These are phyloP conservation scores for Solanum hybrid DNA, from an alignment of 305 asterid species.

Conservation along the genomic window DNA sequence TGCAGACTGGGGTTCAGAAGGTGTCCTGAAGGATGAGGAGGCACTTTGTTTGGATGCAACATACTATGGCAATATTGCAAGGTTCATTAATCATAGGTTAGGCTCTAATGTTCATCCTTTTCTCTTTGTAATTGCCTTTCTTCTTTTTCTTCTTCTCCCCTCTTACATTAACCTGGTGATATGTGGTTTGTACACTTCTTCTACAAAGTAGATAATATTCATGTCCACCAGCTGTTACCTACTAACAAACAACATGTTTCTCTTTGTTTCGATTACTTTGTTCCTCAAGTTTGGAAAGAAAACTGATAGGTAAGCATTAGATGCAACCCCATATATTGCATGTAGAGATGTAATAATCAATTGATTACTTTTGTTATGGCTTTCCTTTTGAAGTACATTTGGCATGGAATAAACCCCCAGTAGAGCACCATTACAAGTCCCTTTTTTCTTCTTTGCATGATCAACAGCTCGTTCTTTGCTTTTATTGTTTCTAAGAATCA, in stretches of 20 bases:
- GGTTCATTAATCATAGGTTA: constrained; percentile 52
- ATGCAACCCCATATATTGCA: not conserved
- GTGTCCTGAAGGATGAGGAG: constrained; percentile 35
- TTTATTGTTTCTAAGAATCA: not conserved
- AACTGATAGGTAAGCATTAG: not conserved
- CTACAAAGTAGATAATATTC: not conserved
- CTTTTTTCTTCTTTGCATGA: not conserved
- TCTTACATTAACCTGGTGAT: not conserved
- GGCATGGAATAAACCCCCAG: not conserved
- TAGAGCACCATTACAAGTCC: not conserved
- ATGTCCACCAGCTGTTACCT: not conserved
- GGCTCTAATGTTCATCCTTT: not conserved
- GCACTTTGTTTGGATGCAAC: constrained; percentile 46
- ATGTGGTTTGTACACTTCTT: not conserved
- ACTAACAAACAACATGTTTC: not conserved
- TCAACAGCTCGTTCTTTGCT: not conserved
- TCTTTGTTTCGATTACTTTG: not conserved
- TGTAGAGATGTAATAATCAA: not conserved
- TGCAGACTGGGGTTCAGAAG: constrained; percentile 41
- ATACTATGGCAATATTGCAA: constrained; percentile 36
- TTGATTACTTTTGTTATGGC: not conserved
- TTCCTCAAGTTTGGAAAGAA: not conserved
- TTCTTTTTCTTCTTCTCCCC: not conserved
- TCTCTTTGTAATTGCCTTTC: not conserved
- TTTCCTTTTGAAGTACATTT: not conserved